Conservation (phyloP, 306 rosid species). For the Prunus salicina region DNA sequence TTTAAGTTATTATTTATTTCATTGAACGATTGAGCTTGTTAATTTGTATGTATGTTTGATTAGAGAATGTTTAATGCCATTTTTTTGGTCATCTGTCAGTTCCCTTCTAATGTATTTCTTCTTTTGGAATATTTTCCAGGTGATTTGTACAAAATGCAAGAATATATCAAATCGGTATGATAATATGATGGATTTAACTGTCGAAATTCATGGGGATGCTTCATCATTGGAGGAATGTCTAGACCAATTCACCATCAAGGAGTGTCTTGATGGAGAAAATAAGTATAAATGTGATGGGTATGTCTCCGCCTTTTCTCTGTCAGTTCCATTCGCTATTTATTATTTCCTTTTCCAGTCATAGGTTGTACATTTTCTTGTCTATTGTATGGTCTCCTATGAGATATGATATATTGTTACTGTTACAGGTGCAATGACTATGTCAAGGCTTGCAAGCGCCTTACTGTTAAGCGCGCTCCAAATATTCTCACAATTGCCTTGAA, state of each 20-base stretch:
- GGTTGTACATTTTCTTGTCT: not conserved
- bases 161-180: slow-evolving; percentile 84
- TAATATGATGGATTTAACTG: slow-evolving; percentile 97
- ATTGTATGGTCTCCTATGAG: slow-evolving; percentile 7
- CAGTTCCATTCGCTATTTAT: not conserved
- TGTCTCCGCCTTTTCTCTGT: slow-evolving; percentile 20
- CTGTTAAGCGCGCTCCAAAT: slow-evolving; percentile 81
- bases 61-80: not conserved
- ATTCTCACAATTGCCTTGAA: slow-evolving; percentile 90
- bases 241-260: slow-evolving; percentile 80
- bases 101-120: not conserved
- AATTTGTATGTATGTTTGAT: not conserved
- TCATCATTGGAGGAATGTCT: slow-evolving; percentile 92
- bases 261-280: slow-evolving; percentile 90
- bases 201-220: slow-evolving; percentile 97
- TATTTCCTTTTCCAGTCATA: not conserved
- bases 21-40: not conserved
- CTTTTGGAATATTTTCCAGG: slow-evolving; percentile 41
- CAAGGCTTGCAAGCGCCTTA: slow-evolving; percentile 88
- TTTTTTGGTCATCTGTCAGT: not conserved
- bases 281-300: slow-evolving; percentile 98
- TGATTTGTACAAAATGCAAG: slow-evolving; percentile 73
- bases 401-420: slow-evolving; percentile 24
- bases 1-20: not conserved
- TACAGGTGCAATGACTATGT: slow-evolving; percentile 97